Evolutionary conservation across 140 eudicot genomes (phyloP), one percentile per base, ranked within the genome.

Genomic region (Ambrosia hybrid): DNA sequence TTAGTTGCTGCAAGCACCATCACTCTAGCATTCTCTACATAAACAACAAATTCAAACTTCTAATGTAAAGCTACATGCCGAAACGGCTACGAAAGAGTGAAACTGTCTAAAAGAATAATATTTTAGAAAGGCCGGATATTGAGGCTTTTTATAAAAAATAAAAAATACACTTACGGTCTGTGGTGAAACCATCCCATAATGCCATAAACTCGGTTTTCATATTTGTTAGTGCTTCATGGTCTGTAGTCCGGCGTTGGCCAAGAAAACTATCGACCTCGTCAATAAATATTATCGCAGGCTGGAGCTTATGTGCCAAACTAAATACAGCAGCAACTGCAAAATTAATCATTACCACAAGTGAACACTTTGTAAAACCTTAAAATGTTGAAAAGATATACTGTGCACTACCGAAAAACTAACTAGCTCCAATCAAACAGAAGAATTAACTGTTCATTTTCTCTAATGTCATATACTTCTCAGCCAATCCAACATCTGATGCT

Each of bases 181-280:
- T 93, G 60, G 98, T 93, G 79, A 93, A 93, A 65, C 98, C 96
- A 84, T 93, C 96, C 98, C 98, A 93, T 73, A 93, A 65, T 48
- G 95, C 88, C 98, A 93, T 93, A 76, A 94, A 94, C 84, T 94
- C 99, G 0, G 99, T 94, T 73, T 94, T 94, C 99, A 94, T 94
- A 62, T 94, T 94, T 66, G 91, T 88, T 65, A 90, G 51, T 21
- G 99, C 99, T 78, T 94, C 99, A 66, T 94, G 99, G 79, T 94
- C 97, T 69, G 94, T 58, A 59, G 85, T 67, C 38, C 89, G 85
- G 45, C 99, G 94, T 75, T 94, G 99, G 13, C 99, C 99, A 81
- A 94, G 78, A 88, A 94, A 94, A 73, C 99, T 90, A 73, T 94
- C 99, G 26, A 94, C 99, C 82, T 94, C 99, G 71, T 94, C 99